Evolutionary conservation across 805 yeast species (phyloP).

Genomic region (Starmera pachycereana): DNA sequence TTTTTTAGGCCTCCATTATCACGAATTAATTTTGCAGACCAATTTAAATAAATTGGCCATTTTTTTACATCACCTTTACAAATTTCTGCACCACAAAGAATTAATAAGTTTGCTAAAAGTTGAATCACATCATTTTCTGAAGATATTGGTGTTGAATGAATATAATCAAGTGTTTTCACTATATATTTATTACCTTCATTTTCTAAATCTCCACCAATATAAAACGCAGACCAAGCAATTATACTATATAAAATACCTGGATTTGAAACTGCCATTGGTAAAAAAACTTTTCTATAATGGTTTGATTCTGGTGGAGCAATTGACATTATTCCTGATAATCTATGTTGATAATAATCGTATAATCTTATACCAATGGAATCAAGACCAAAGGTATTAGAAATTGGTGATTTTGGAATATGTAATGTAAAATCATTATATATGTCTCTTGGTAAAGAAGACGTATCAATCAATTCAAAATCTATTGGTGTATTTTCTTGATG

Average conservation of each 20-base stretch:
- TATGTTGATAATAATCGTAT: constrained; percentile 39
- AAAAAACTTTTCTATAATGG: constrained; percentile 39
- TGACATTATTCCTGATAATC: constrained; percentile 36
- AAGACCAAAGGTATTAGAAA: constrained; percentile 18
- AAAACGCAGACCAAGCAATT: constrained; percentile 46
- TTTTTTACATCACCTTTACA: constrained; percentile 72
- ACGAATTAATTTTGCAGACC: constrained; percentile 55
- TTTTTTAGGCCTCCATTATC: constrained; percentile 50
- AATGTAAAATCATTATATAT: constrained; percentile 6
- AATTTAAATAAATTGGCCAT: constrained; percentile 58
- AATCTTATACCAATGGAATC: constrained; percentile 34
- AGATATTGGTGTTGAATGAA: constrained; percentile 23
- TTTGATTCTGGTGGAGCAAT: constrained; percentile 39
- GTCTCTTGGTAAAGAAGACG: background rate
- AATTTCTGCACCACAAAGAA: constrained; percentile 71
- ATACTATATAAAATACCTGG: constrained; percentile 39
- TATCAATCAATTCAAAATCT: background rate
- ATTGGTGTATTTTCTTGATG: background rate
- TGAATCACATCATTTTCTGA: constrained; percentile 17
- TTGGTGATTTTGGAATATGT: constrained; percentile 11
- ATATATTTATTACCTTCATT: constrained; percentile 39
- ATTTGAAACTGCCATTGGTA: constrained; percentile 41
- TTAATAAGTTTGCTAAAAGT: constrained; percentile 54
- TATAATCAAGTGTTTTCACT: constrained; percentile 34
- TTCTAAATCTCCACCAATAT: constrained; percentile 25